Base-by-base conservation (phyloP, 2,329 filamentous ascomycete genomes). In the Fusarium fracticaudum region DNA sequence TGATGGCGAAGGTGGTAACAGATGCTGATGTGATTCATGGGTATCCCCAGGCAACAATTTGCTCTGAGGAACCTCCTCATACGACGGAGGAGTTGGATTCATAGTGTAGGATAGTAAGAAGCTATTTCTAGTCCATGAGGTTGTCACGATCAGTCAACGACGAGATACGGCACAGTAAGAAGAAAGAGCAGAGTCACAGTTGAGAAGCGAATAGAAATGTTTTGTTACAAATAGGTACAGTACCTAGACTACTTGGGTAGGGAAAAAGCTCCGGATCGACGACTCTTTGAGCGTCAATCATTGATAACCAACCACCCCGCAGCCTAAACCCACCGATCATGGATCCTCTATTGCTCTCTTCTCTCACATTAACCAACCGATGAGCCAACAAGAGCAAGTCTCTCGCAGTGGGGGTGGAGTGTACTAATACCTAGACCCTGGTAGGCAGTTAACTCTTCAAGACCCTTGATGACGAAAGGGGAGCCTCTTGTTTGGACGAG, bases 241-340 rank as follows among this genome's bases (percentile, higher is more conserved):
- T 29, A 20, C 24, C 44, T 29, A 29, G 29, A 29, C 29, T 45
- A 20, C 43, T 26, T 13, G 59, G 60, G 69, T 67, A 45, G 50
- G 60, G 41, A 59, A 64, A 63, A 51, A 41, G 31, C n/a, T 57
- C 57, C 44, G 40, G 58, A 74, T 72, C 60, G 41, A 73, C 57
- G 40, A 70, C 58, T 53, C 59, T 44, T 31, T 55, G 55, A 59
- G 65, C 45, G 55, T 62, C 57, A 62, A 60, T 51, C 60, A 67
- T 60, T 66, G 31, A 63, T 45, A 50, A 47, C 69, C 72, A 75
- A 74, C 60, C 72, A 63, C 48, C 54, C 69, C 65, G 64, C 72
- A 74, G 72, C 60, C 60, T 22, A 66, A 74, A 64, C 64, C 65
- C 72, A 70, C 60, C 53, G 72, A 74, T 69, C 72, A 75, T 66